Conservation (phyloP, 495 filamentous ascomycete genomes). For the Annulohypoxylon moriforme region DNA sequence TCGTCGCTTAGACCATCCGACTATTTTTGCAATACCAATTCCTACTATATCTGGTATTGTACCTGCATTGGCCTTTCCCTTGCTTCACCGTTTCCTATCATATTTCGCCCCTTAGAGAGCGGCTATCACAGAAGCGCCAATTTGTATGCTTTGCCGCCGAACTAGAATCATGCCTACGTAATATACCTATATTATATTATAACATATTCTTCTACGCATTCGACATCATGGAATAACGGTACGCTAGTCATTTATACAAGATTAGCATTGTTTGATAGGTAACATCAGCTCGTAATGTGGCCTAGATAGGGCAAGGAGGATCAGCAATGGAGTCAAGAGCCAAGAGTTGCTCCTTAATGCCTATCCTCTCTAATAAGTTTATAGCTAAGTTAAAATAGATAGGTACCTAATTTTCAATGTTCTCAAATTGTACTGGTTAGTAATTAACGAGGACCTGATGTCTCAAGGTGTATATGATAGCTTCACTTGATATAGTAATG, state of each 20-base stretch:
- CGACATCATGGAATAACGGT: no score
- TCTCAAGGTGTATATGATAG: no score
- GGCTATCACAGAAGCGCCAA: not conserved
- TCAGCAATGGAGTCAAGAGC: not conserved
- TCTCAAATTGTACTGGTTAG: no score
- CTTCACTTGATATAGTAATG: not conserved
- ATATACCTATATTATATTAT: not conserved
- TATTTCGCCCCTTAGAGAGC: not conserved
- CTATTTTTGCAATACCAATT: not conserved
- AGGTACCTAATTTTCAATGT: no score
- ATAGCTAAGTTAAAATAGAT: no score
- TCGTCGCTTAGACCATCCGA: not conserved
- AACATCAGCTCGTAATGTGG: not conserved
- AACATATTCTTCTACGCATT: not conserved
- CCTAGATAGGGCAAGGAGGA: not conserved
- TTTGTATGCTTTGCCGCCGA: not conserved
- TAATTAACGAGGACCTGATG: no score
- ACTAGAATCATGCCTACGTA: not conserved
- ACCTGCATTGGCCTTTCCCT: not conserved
- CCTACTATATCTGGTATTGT: not conserved
- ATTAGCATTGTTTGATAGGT: slow-evolving; percentile 1
- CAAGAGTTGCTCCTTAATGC: not conserved
- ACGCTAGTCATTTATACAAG: no score
- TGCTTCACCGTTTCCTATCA: slow-evolving; percentile 2
- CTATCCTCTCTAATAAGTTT: no score